Percentiles rank a stretch among this genome's conserved stretches.
Conservation (phyloP, 768 basidiomycete genomes). For the Rubroboletus satanas region DNA sequence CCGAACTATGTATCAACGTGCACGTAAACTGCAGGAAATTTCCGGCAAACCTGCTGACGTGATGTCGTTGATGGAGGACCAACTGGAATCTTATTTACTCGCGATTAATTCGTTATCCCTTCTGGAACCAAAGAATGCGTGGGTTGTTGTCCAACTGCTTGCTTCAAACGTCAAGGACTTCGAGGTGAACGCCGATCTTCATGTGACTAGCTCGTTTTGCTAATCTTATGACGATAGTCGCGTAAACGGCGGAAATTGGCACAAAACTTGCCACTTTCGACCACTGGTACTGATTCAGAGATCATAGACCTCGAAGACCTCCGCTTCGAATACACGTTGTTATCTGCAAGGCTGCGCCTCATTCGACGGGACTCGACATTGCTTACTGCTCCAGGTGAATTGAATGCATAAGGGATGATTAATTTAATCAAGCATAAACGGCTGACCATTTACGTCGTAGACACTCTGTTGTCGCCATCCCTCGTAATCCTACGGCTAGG, state of each 20-base stretch:
- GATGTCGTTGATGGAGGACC: conserved; percentile 55
- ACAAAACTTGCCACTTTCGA: conserved; percentile 73
- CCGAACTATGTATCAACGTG: conserved; percentile 89
- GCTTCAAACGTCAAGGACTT: conserved; percentile 43
- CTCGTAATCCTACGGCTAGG: conserved; percentile 76
- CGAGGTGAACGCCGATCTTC: conserved; percentile 36
- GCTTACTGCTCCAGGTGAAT: conserved; percentile 62
- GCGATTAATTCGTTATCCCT: conserved; percentile 87
- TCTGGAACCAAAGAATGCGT: conserved; percentile 75
- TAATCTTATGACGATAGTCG: conserved; percentile 39
- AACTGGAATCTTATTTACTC: conserved; percentile 75
- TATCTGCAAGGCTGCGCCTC: conserved; percentile 76
- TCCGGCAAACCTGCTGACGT: conserved; percentile 34
- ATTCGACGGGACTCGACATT: conserved; percentile 62
- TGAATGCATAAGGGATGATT: conserved; percentile 1
- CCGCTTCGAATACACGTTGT: conserved; percentile 69
- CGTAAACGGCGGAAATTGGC: conserved; percentile 71
- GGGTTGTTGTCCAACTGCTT: conserved; percentile 67
- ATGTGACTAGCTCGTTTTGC: conserved; percentile 13
- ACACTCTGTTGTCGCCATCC: conserved; percentile 50
- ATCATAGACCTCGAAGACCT: conserved; percentile 79
- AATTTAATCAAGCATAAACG: conserved; percentile 9
- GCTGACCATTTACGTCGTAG: conserved; percentile 35
- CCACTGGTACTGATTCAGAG: conserved; percentile 62
- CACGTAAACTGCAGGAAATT: conserved; percentile 63